Evolutionary conservation across 2,329 filamentous ascomycete species (phyloP), one percentile per base, ranked within the genome.

Genomic region (Fusarium hainanense): DNA sequence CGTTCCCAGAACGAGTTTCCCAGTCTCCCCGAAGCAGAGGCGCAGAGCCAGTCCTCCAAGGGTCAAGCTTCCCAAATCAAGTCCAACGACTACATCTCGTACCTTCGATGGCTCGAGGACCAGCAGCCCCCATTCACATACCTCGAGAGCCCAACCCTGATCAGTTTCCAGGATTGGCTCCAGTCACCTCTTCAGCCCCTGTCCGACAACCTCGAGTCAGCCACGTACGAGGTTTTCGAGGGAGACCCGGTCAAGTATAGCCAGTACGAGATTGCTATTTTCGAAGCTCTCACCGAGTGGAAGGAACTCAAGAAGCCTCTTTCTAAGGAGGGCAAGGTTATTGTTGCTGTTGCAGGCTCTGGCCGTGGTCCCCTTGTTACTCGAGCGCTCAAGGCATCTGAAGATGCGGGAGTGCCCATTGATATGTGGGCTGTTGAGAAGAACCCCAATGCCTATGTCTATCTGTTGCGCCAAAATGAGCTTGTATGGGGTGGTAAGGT

Each of bases 151-250:
- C 79, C 81, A 4, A 85, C 84, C 2, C 77, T 89, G 59, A 85
- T 82, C 7, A 87, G 82, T 72, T 87, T 89, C 88, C 97, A 99
- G 76, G 96, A 99, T 79, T 99, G 96, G 85, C 85, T 99, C 13
- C 96, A 99, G 79, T 94, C 94, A 3, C 96, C 96, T 4, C 84
- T 99, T 42, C 97, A 99, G 78, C 96, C 96, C 0, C 85, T 99
- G 16, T 95, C 95, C 0, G 96, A 99, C 79, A 99, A 99, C 74
- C 86, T 99, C 16, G 97, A 99, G 79, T 97, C 94, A 48, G 92
- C 97, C 43, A 99, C 96, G 0, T 99, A 99, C 79, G 96, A 99
- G 78, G 95, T 98, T 4, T 99, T 99, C 75, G 96, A 99, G 79
- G 97, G 97, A 72, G 97, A 99, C 70, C 96, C 96, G 0, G 92